Evolutionary conservation across 2,329 filamentous ascomycete species (phyloP).

Genomic region (Neofusicoccum parvum): DNA sequence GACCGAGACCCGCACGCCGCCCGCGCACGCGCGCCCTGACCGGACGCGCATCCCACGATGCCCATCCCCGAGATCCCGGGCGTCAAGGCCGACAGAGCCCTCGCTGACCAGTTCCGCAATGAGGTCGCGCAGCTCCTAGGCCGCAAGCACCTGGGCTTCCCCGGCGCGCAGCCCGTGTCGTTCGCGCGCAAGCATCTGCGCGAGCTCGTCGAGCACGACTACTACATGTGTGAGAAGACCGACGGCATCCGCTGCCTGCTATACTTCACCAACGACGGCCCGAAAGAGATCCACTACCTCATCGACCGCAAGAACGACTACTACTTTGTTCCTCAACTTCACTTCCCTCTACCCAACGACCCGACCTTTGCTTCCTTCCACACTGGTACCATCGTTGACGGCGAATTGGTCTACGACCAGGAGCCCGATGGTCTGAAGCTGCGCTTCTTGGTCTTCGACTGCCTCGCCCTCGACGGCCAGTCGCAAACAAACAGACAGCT

Average conservation of each 20-base stretch:
- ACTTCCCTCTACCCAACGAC: slow-evolving; percentile 75
- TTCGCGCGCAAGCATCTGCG: slow-evolving; percentile 80
- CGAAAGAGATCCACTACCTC: slow-evolving; percentile 76
- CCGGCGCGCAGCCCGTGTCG: slow-evolving; percentile 91
- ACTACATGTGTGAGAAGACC: slow-evolving; percentile 98
- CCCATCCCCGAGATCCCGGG: slow-evolving; percentile 21
- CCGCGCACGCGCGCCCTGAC: slow-evolving; percentile 11
- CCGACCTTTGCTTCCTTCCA: slow-evolving; percentile 67
- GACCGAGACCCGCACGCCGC: not conserved
- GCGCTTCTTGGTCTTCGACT: slow-evolving; percentile 92
- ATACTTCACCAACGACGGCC: slow-evolving; percentile 70
- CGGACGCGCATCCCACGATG: slow-evolving; percentile 16
- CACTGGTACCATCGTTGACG: slow-evolving; percentile 80
- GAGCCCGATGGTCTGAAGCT: slow-evolving; percentile 64
- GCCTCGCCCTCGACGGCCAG: slow-evolving; percentile 76
- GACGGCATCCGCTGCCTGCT: slow-evolving; percentile 96
- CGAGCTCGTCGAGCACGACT: slow-evolving; percentile 82
- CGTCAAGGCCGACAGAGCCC: slow-evolving; percentile 20
- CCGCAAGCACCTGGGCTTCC: slow-evolving; percentile 69
- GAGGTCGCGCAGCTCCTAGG: slow-evolving; percentile 77
- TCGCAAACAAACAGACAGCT: slow-evolving; percentile 76
- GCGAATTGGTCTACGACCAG: slow-evolving; percentile 86
- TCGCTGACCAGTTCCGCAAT: slow-evolving; percentile 59
- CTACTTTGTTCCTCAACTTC: slow-evolving; percentile 77
- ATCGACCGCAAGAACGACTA: slow-evolving; percentile 99